phyloP scores from a whole-genome alignment of 441 rosid genomes.

The Daphne laureola region DNA sequence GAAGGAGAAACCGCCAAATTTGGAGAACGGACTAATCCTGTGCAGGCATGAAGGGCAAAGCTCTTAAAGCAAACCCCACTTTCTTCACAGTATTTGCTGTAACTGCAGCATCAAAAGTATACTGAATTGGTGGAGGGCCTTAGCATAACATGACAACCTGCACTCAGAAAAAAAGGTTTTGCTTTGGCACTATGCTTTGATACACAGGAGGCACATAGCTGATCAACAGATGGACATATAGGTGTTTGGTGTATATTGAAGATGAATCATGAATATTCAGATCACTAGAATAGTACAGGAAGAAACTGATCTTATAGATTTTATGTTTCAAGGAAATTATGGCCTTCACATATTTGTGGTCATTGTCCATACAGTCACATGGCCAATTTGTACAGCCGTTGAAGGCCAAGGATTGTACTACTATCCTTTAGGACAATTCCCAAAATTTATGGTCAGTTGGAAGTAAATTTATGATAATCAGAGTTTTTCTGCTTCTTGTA shows the following conservation, averaged over 20 bases:
- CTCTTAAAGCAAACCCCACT: too few species aligned
- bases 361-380: conserved; percentile 11
- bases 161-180: too few species aligned
- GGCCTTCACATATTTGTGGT: conserved; percentile 11
- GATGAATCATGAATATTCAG: conserved; percentile 9
- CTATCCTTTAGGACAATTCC: not conserved
- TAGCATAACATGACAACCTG: too few species aligned
- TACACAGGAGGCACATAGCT: conserved; percentile 6
- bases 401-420: conserved; percentile 2
- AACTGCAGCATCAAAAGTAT: too few species aligned
- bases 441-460: too few species aligned
- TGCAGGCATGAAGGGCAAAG: conserved; percentile 14
- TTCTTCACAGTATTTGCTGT: not conserved
- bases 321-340: conserved; percentile 13
- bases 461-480: too few species aligned
- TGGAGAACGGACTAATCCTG: conserved; percentile 23
- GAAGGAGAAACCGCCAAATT: conserved; percentile 26
- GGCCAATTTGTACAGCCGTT: conserved; percentile 28
- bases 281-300: conserved; percentile 10
- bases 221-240: conserved; percentile 2
- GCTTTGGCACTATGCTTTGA: too few species aligned
- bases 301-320: conserved; percentile 15
- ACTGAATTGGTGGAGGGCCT: too few species aligned
- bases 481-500: too few species aligned
- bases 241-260: conserved; percentile 18